Percentiles rank a stretch among this genome's conserved stretches.
These are phyloP conservation scores for Boletus sp. DNA, from an alignment of 1,284 basidiomycete genomes.

Conservation along the genomic window DNA sequence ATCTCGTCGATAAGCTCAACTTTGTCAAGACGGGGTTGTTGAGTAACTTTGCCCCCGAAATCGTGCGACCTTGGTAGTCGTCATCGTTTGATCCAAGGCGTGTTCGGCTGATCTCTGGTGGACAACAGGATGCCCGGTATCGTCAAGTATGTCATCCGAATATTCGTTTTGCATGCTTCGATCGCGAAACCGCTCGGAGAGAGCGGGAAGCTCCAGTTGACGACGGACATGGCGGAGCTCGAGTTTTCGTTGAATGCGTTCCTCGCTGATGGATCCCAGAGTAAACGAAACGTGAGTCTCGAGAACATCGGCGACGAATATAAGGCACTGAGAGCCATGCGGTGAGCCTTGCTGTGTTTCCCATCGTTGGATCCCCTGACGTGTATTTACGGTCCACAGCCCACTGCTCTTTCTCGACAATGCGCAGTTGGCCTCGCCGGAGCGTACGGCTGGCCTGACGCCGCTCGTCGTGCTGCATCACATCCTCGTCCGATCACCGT, in stretches of 20 bases:
- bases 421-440: conserved; percentile 61
- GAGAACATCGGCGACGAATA: conserved; percentile 83
- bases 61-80: conserved; percentile 70
- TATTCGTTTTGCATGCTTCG: conserved; percentile 88
- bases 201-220: conserved; percentile 87
- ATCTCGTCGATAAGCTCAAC: conserved; percentile 82
- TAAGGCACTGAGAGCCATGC: conserved; percentile 75
- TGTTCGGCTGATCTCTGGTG: conserved; percentile 11
- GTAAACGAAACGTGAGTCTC: conserved; percentile 64
- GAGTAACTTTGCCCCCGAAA: conserved; percentile 72
- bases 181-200: conserved; percentile 89
- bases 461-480: conserved; percentile 89
- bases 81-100: conserved; percentile 5
- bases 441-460: conserved; percentile 73
- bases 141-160: conserved; percentile 76
- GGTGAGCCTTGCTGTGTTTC: conserved; percentile 49
- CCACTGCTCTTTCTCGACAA: conserved; percentile 89
- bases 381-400: conserved; percentile 43
- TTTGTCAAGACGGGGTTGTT: conserved; percentile 82
- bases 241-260: conserved; percentile 89
- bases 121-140: conserved; percentile 63
- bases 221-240: conserved; percentile 93
- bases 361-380: background rate
- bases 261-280: conserved; percentile 60
- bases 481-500: conserved; percentile 86